Evolutionary conservation across 345 rosid species (phyloP).

Genomic region (Passiflora organensis): DNA sequence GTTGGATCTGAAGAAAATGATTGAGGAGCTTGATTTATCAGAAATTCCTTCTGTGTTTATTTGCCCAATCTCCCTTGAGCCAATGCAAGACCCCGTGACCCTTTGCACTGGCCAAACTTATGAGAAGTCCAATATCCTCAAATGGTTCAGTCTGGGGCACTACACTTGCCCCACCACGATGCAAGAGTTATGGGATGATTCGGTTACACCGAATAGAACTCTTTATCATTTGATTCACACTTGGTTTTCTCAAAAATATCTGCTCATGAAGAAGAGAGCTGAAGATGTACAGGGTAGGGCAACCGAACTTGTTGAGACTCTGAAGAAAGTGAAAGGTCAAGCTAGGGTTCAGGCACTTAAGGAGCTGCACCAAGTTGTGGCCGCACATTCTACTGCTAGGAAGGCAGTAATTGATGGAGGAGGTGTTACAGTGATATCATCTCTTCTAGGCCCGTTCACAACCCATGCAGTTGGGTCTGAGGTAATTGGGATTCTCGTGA

Average conservation of each 20-base stretch:
- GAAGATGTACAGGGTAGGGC: conserved; percentile 64
- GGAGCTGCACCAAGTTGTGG: conserved; percentile 56
- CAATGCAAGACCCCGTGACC: conserved; percentile 74
- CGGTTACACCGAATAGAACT: conserved; percentile 56
- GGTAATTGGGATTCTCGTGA: conserved; percentile 56
- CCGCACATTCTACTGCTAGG: conserved; percentile 41
- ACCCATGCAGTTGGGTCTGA: conserved; percentile 65
- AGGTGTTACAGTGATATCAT: conserved; percentile 44
- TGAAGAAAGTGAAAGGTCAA: conserved; percentile 64
- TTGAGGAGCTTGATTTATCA: conserved; percentile 48
- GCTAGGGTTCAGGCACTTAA: conserved; percentile 56
- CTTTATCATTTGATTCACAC: conserved; percentile 53
- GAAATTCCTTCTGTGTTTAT: conserved; percentile 63
- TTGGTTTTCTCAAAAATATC: conserved; percentile 62
- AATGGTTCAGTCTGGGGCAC: conserved; percentile 64
- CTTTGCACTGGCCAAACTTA: conserved; percentile 78
- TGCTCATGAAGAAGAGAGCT: conserved; percentile 53
- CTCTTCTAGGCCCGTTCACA: conserved; percentile 55
- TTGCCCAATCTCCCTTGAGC: conserved; percentile 71
- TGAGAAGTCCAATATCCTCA: conserved; percentile 60
- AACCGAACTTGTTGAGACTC: conserved; percentile 41
- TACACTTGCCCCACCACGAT: conserved; percentile 70
- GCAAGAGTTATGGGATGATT: conserved; percentile 75
- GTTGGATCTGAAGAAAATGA: conserved; percentile 61
- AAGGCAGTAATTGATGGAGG: conserved; percentile 50